Conservation (phyloP, 2,329 filamentous ascomycete genomes). For the Grosmannia penicillata region DNA sequence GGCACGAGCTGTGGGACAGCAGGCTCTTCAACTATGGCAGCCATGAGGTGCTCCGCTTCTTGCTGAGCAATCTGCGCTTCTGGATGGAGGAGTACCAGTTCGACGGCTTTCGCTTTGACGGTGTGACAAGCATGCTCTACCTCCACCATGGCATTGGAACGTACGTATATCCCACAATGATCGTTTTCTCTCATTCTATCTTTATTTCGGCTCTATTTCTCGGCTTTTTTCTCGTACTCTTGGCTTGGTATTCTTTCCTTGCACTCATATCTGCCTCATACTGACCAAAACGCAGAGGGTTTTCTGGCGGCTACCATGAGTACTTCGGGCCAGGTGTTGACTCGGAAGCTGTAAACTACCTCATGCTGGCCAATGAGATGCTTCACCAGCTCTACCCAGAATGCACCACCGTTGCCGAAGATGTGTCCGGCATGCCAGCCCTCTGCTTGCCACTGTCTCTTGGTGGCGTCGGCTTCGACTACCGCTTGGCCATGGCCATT, state of each 20-base stretch:
- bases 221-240: background rate
- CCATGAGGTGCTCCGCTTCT: conserved; percentile 89
- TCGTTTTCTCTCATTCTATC: too few species aligned
- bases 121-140: conserved; percentile 98
- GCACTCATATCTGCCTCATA: too few species aligned
- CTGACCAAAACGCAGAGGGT: conserved; percentile 48
- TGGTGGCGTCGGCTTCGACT: conserved; percentile 92
- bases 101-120: conserved; percentile 95
- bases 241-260: background rate
- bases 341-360: conserved; percentile 84
- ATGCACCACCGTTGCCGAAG: conserved; percentile 84
- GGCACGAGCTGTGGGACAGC: conserved; percentile 91
- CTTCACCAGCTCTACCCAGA: conserved; percentile 80
- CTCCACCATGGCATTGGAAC: conserved; percentile 91
- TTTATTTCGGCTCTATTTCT: background rate
- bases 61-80: conserved; percentile 88
- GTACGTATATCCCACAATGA: conserved; percentile 47
- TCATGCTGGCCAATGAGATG: conserved; percentile 95
- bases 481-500: conserved; percentile 91
- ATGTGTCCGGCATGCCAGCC: conserved; percentile 98
- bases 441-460: conserved; percentile 73
- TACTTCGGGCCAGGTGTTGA: conserved; percentile 87
- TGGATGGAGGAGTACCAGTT: conserved; percentile 99
- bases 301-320: conserved; percentile 95
- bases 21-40: conserved; percentile 92